Evolutionary conservation across 192 early-diverging fungal species (phyloP).

Genomic region (Coemansia javaensis): DNA sequence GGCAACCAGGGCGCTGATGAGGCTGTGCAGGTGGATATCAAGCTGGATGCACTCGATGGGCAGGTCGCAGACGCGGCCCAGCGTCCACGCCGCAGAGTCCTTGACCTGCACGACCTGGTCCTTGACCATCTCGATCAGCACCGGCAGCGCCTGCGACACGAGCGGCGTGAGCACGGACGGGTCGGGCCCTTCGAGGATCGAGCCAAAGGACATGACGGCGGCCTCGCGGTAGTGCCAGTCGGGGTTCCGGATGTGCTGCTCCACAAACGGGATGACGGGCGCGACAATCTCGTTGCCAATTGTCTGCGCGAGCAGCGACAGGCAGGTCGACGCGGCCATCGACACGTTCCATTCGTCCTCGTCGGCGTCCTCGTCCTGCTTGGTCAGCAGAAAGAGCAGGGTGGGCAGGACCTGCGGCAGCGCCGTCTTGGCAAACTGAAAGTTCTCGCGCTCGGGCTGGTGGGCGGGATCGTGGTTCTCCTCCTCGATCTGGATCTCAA

Average conservation of each 20-base stretch:
- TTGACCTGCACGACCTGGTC: conserved; percentile 87
- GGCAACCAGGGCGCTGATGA: conserved; percentile 70
- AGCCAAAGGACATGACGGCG: conserved; percentile 97
- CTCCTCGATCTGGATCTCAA: conserved; percentile 63
- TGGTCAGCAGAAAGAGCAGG: conserved; percentile 84
- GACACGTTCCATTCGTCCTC: conserved; percentile 99
- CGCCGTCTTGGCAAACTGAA: conserved; percentile 75
- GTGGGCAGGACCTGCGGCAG: conserved; percentile 79
- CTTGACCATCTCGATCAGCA: conserved; percentile 82
- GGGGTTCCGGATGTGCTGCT: conserved; percentile 71
- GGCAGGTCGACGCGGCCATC: conserved; percentile 96
- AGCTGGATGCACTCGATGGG: conserved; percentile 70
- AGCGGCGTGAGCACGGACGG: conserved; percentile 58
- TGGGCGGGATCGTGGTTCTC: conserved; percentile 51
- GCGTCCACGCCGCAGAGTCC: conserved; percentile 97
- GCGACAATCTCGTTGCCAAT: conserved; percentile 77
- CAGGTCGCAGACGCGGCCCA: conserved; percentile 89
- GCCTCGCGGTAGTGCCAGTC: conserved; percentile 97
- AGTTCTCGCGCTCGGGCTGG: conserved; percentile 50
- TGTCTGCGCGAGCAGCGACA: conserved; percentile 79
- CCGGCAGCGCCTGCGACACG: conserved; percentile 80
- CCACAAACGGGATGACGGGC: conserved; percentile 85
- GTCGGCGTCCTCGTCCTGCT: conserved; percentile 96
- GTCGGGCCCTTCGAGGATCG: conserved; percentile 92
- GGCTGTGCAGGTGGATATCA: conserved; percentile 63